Conservation (phyloP, 2,329 filamentous ascomycete species). For the Hymenoscyphus infarciens region DNA sequence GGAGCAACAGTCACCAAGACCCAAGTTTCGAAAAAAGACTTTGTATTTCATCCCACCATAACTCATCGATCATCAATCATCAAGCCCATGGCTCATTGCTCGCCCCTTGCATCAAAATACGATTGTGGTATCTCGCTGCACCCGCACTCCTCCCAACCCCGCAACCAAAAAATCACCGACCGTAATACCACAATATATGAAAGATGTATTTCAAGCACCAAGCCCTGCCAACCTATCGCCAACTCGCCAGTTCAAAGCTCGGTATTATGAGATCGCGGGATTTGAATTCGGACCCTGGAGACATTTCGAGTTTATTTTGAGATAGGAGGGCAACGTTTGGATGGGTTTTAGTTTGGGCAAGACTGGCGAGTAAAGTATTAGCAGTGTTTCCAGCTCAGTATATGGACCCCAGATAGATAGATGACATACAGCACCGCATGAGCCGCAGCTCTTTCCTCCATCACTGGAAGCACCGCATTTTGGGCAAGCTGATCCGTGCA, state of each 20-base stretch:
- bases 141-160: neutral
- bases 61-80: slow-evolving; percentile 6
- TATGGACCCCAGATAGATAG: neutral
- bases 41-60: neutral
- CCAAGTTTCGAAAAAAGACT: neutral
- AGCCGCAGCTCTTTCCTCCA: slow-evolving; percentile 29
- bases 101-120: neutral
- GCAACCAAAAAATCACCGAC: neutral
- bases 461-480: slow-evolving; percentile 30
- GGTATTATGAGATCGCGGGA: neutral
- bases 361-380: neutral
- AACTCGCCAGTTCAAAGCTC: neutral
- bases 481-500: slow-evolving; percentile 32
- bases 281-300: neutral
- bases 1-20: neutral
- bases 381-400: neutral
- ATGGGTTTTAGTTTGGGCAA: slow-evolving; percentile 6
- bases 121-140: neutral
- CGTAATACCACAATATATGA: slow-evolving; percentile 1
- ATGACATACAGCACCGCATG: slow-evolving; percentile 32
- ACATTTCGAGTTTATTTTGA: neutral
- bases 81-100: neutral
- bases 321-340: neutral
- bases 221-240: neutral
- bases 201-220: neutral